These are phyloP conservation scores for Rhododendron molle DNA, from an alignment of 148 eudicot genomes.

Conservation along the genomic window DNA sequence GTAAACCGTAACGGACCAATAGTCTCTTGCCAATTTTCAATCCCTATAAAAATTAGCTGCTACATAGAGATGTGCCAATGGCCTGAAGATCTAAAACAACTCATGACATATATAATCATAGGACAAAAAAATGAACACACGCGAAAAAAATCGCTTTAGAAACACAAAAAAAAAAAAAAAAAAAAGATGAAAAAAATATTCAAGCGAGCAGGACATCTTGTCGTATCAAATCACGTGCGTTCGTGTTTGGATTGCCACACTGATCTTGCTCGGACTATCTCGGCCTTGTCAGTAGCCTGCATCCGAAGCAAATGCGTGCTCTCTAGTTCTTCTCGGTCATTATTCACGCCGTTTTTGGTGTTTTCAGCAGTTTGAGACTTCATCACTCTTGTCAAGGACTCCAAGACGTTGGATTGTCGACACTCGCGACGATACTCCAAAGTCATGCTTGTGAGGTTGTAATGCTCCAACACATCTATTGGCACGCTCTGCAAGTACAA, in stretches of 20 bases:
- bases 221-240: neutral
- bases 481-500: constrained; percentile 70
- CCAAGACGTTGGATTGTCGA: constrained; percentile 57
- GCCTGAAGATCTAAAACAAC: neutral
- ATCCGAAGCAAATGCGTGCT: constrained; percentile 69
- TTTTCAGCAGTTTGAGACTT: neutral
- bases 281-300: constrained; percentile 52
- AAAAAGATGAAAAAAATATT: neutral
- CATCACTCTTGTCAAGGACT: constrained; percentile 53
- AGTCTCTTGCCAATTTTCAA: neutral
- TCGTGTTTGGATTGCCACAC: constrained; percentile 50
- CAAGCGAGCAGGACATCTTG: neutral
- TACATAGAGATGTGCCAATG: neutral
- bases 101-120: neutral
- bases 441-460: constrained; percentile 61
- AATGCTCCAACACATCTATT: constrained; percentile 49
- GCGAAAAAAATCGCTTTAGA: neutral
- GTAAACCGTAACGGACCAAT: neutral
- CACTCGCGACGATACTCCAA: constrained; percentile 83
- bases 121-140: neutral
- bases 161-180: neutral
- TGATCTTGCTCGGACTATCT: constrained; percentile 74
- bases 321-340: constrained; percentile 19
- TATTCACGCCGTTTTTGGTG: neutral
- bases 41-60: neutral